Evolutionary conservation across 2,329 filamentous ascomycete genomes (phyloP), one percentile per base, ranked within the genome.

Genomic region (Calonectria fujianensis): DNA sequence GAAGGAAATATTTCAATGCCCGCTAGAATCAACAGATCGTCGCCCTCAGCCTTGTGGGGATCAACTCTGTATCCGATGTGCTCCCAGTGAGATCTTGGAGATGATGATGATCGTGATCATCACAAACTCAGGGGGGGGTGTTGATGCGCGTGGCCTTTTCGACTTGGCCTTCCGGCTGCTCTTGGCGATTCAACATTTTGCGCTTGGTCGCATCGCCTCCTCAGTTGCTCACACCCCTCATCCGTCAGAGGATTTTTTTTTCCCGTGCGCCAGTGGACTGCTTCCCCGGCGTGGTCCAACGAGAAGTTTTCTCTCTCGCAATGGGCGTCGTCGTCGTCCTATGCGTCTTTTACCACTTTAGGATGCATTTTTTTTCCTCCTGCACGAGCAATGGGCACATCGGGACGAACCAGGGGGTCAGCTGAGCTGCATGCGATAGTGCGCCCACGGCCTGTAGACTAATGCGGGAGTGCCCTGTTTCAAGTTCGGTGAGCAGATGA

Each of bases 381-480:
- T 29, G 41, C 35, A 27, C 32, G 52, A 66, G 54, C 29, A 41
- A 63, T 57, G 51, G 66, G 69, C 70, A 68, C 35, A 51, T 41
- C 64, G 41, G 71, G 73, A 79, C 75, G 77, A 76, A 69, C 45
- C 39, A 66, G 74, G 70, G 69, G 69, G 66, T 48, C 24, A 68
- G 16, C 29, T 54, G 64, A 64, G 64, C 71, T 66, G 54, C 35
- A 39, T 52, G 66, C 51, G 68, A 80, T 80, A 80, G 54, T 45
- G 16, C 68, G 72, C n/a, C 79, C 79, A 80, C 79, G 74, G 75
- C 48, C 37, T 39, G 32, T 29, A 57, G 52, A 41, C 76, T 80
- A 80, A 80, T 79, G 79, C 78, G 80, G 66, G 72, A 73, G 45
- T 75, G 63, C 70, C 65, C 74, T 79, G 77, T 79, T 80, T 80